Evolutionary conservation across 1,284 basidiomycete genomes (phyloP), one percentile per base, ranked within the genome.

Genomic region (Microbotryum intermedium): DNA sequence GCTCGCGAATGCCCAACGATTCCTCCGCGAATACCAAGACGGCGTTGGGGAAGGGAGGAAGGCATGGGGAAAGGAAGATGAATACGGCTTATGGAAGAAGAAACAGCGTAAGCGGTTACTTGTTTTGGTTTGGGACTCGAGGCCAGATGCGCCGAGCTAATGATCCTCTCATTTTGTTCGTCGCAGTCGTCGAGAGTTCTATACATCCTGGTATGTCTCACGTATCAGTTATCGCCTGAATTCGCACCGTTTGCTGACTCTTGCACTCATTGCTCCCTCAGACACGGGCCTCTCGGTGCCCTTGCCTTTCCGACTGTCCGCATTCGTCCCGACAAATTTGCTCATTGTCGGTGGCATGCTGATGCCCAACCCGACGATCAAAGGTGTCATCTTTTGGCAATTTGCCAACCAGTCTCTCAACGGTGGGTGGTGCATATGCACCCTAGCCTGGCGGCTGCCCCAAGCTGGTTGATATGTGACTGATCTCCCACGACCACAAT

Each of bases 291-390:
- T 76, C 63, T 74, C 76, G 4, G 77, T 79, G 2, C 74, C 78
- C 5, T 71, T 81, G 3, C 79, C 79, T 0, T 81, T 81, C 69
- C 70, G 80, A 34, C 77, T 80, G 74, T 76, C 69, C 6, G 76
- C 79, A 2, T 80, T 80, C 60, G 79, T 80, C 26, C 80, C 80
- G 7, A 80, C 79, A 42, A 81, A 81, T 69, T 65, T 81, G 67
- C 69, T 81, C 49, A 72, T 74, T 11, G 70, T 73, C 5, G 72
- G 67, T 3, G 74, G 74, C 18, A 74, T 75, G 73, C 64, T 71
- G 57, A 62, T 67, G 60, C 68, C 69, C 28, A 68, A 71, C 59
- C 68, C 68, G 18, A 66, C 64, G 7, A 52, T 71, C 10, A 60
- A 57, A 51, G 46, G 53, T 23, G 65, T 67, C 65, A 76, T 80